Base-by-base conservation (phyloP, 108 stramenopile genomes). In the Hondaea fermentalgiana region DNA sequence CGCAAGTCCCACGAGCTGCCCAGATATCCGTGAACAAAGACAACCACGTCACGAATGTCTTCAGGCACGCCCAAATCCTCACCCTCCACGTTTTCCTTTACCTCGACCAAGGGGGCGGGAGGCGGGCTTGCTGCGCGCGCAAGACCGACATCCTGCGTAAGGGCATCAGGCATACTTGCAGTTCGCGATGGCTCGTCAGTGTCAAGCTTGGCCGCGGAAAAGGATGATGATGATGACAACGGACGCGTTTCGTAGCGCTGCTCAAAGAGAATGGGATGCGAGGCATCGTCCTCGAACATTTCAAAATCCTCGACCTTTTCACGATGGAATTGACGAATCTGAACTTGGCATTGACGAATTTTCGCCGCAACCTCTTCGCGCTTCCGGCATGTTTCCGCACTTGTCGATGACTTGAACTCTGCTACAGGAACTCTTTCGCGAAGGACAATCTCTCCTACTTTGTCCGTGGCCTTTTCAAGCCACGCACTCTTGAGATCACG, bases 1-100 rank as follows among this genome's bases (percentile, higher is more conserved):
- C 90, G 69, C 90, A 90, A 55, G 57, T 90, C 90, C 44, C 29
- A 87, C 23, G 53, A 44, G 55, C 53, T 28, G 19, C 90, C 90
- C 42, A 88, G 17, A 4, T 72, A 90, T 0, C 90, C 90, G 57
- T 90, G 90, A 53, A 58, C 29, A 1, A 90, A 76, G 1, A 90
- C 44, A 17, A 90, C 57, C 5, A 69, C 64, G 17, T 69, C 64
- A 69, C 64, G 64, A 42, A 90, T 23, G 57, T 90, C 49, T 23
- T 47, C 51, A 12, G 3, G 3, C 35, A 35, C 35, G 35, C 35
- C 35, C 35, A 35, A 35, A 2, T 47, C 25, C 76, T 25, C 49
- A 6, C 14, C 55, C 55, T 16, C 8, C 55, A 16, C 55, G 3
- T 8, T 35, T 2, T 35, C 55, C 64, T 69, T 42, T 42, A 4